Evolutionary conservation across 176 grass and related monocot genomes (phyloP).

Genomic region (Zoysia pacifica): DNA sequence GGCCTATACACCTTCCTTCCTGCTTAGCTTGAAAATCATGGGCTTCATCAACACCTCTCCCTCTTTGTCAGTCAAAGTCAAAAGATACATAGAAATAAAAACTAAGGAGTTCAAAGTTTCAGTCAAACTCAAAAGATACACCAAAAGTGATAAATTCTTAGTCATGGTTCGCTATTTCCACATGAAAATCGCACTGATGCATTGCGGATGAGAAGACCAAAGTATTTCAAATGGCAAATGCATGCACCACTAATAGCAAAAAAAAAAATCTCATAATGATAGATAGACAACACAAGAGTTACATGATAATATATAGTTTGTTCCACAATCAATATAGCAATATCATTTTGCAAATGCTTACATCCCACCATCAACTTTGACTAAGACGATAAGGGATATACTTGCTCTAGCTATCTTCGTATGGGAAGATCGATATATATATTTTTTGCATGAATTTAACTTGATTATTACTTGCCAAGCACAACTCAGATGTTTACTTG

Average conservation of each 20-base stretch:
- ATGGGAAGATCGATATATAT: no score
- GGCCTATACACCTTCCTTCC: neutral
- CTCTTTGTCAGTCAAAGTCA: neutral
- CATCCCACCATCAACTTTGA: no score
- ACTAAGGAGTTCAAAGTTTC: no score
- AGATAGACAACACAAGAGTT: neutral
- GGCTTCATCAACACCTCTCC: neutral
- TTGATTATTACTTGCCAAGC: no score
- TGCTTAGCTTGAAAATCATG: neutral
- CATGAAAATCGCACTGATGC: neutral
- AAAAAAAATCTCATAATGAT: neutral
- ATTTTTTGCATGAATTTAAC: no score
- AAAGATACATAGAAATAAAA: neutral
- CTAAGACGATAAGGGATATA: no score
- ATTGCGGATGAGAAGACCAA: neutral
- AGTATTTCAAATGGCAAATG: neutral
- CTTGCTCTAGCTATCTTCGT: no score
- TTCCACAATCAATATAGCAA: no score
- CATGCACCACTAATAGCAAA: neutral
- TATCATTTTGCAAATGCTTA: no score
- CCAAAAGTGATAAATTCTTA: neutral
- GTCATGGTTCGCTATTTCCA: neutral
- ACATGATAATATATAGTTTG: no score
- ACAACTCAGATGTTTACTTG: no score
- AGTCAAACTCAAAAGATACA: neutral